Evolutionary conservation across 192 early-diverging fungal species (phyloP).

Genomic region (Spizellomyces punctatus): DNA sequence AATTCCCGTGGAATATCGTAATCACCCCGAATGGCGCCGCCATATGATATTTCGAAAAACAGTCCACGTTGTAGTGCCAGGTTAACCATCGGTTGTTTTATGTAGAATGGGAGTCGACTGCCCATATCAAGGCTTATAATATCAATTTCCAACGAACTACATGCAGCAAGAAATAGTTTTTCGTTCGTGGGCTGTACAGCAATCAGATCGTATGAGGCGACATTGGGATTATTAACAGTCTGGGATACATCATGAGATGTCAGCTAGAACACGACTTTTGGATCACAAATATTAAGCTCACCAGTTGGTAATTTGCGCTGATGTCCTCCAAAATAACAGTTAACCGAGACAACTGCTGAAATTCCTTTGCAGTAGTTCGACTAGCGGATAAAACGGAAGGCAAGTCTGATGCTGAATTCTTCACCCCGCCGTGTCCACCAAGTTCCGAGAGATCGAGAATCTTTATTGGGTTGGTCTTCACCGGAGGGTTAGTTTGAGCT

Average conservation of each 20-base stretch:
- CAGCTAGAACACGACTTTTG: neutral
- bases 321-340: conserved; percentile 63
- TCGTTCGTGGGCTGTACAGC: conserved; percentile 74
- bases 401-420: neutral
- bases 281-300: conserved; percentile 29
- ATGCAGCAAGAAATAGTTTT: conserved; percentile 72
- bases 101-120: conserved; percentile 65
- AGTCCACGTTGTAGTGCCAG: conserved; percentile 74
- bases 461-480: conserved; percentile 36
- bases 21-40: conserved; percentile 62
- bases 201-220: conserved; percentile 60
- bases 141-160: conserved; percentile 70
- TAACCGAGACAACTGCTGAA: conserved; percentile 60
- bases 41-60: conserved; percentile 78
- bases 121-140: conserved; percentile 78
- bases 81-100: conserved; percentile 68
- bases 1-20: too few relatives aligned
- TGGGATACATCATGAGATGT: conserved; percentile 1
- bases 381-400: conserved; percentile 15
- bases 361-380: conserved; percentile 11
- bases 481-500: too few relatives aligned
- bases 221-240: conserved; percentile 26
- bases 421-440: conserved; percentile 13
- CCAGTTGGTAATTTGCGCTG: conserved; percentile 57
- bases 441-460: conserved; percentile 42